Evolutionary conservation across 2,329 filamentous ascomycete species (phyloP).

Genomic region (Phialemonium atrogriseum): DNA sequence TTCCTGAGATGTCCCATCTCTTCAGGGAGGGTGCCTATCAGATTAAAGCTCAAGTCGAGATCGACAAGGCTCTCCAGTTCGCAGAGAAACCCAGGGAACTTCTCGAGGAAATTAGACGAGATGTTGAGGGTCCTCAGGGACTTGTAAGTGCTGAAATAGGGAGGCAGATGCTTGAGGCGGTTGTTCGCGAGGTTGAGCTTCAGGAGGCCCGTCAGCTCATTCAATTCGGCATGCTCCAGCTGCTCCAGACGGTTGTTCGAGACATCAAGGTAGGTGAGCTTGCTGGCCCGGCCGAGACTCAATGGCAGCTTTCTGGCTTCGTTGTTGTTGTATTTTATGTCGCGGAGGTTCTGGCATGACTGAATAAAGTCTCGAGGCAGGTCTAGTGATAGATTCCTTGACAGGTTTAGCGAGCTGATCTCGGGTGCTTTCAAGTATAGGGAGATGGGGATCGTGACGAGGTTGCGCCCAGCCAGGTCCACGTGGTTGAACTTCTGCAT

Average conservation of each 20-base stretch:
- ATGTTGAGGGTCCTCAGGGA: constrained; percentile 78
- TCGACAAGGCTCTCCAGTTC: constrained; percentile 77
- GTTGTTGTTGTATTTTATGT: constrained; percentile 94
- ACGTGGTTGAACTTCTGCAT: constrained; percentile 90
- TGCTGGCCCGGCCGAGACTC: constrained; percentile 72
- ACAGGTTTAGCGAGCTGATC: constrained; percentile 91
- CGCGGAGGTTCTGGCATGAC: constrained; percentile 79
- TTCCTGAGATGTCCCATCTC: constrained; percentile 70
- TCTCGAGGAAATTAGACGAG: constrained; percentile 84
- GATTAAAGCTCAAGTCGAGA: constrained; percentile 94
- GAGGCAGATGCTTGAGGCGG: constrained; percentile 67
- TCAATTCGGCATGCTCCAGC: constrained; percentile 75
- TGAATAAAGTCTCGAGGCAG: constrained; percentile 95
- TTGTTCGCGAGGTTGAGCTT: constrained; percentile 95
- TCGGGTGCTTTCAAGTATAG: constrained; percentile 87
- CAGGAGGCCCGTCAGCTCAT: constrained; percentile 65
- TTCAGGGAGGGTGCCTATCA: constrained; percentile 68
- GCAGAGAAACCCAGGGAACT: constrained; percentile 80
- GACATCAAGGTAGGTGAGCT: constrained; percentile 82
- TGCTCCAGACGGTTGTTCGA: constrained; percentile 91
- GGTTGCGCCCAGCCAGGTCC: constrained; percentile 79
- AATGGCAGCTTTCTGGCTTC: constrained; percentile 80
- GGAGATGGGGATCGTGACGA: constrained; percentile 90
- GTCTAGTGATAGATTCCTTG: constrained; percentile 83
- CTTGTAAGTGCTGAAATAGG: constrained; percentile 75